Evolutionary conservation across 805 yeast species (phyloP), one percentile per base, ranked within the genome.

Genomic region (Metschnikowia cubensis): DNA sequence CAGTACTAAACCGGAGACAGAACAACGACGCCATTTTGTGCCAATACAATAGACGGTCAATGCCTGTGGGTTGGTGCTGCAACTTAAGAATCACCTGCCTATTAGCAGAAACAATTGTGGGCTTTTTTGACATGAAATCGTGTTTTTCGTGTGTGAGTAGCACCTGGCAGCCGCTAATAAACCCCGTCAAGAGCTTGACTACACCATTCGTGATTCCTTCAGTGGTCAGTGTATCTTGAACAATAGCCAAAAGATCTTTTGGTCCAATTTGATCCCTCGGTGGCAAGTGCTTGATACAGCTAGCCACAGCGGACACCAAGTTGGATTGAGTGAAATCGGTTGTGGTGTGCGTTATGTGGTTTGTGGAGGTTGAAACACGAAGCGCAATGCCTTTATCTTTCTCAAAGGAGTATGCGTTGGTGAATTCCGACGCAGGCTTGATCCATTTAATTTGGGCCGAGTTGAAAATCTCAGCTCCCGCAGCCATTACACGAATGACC

Each of bases 301-400:
- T 71, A 2, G 87, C 81, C 33, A 77, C 65, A 6, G 82, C 71
- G 53, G 84, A 76, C 4, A 81, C 76, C 37, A 82, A 61, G 53
- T 80, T 79, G 50, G 75, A 67, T 49, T 81, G 84, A 4, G 81
- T 74, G 57, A 76, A 81, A 11, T 52, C 59, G 3, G 59, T 52
- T 32, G 59, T 47, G 1, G 60, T 50, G n/a, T 50, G 6, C 13
- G 59, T 57, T 35, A 47, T 52, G 35, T 52, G 50, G 35, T 56
- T 55, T 14, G 54, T 45, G 34, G 59, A 57, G 5, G 55, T 48
- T 4, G 65, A 57, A 5, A 69, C 47, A 35, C 56, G 59, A 13
- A 73, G 42, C 2, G 74, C 70, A 4, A 69, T 64, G 2, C 77
- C 77, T 40, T 64, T 65, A 54, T 73, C 76, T 49, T 70, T 69